A percentile compares a stretch with the other conserved stretches of the same genome.
These are phyloP conservation scores for Suillus weaverae DNA, from an alignment of 768 basidiomycete genomes.

Conservation along the genomic window DNA sequence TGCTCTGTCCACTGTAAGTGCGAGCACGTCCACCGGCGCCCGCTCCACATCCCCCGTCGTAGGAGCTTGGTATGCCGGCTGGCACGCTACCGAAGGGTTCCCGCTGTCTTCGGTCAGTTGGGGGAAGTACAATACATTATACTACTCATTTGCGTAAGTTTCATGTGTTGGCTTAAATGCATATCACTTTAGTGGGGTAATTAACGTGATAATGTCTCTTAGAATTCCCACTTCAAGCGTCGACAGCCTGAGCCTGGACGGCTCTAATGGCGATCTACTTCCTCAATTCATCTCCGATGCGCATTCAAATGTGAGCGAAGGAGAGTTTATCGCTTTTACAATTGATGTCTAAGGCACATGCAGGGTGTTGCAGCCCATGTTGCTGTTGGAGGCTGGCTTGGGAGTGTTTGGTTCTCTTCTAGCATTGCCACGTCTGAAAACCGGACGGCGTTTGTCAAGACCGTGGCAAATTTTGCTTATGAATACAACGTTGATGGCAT, in stretches of 20 bases:
- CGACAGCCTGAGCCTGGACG: background rate
- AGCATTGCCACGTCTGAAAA: constrained; percentile 48
- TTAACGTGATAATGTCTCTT: background rate
- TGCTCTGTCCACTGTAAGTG: background rate
- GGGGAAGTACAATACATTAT: constrained; percentile 53
- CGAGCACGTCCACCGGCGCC: background rate
- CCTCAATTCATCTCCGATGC: constrained; percentile 9
- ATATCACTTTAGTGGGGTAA: background rate
- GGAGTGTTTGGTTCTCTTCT: constrained; percentile 54
- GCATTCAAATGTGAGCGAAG: constrained; percentile 2
- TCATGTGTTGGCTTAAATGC: background rate
- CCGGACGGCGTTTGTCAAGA: constrained; percentile 54
- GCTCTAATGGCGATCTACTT: constrained; percentile 1
- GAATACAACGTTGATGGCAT: constrained; percentile 56
- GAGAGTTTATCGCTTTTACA: background rate
- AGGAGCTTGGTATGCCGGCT: constrained; percentile 49
- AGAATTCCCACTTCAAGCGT: constrained; percentile 8
- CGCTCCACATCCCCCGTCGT: constrained; percentile 7
- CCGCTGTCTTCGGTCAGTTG: constrained; percentile 45
- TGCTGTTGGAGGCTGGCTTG: constrained; percentile 62
- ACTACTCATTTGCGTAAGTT: constrained; percentile 60
- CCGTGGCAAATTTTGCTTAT: constrained; percentile 45
- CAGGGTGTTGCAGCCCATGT: constrained; percentile 53
- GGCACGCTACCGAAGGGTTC: constrained; percentile 32
- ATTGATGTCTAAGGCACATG: background rate